Percentiles rank a stretch among this genome's conserved stretches.
Conservation (phyloP, 2,329 filamentous ascomycete species). For the Sclerotiophoma versabilis region DNA sequence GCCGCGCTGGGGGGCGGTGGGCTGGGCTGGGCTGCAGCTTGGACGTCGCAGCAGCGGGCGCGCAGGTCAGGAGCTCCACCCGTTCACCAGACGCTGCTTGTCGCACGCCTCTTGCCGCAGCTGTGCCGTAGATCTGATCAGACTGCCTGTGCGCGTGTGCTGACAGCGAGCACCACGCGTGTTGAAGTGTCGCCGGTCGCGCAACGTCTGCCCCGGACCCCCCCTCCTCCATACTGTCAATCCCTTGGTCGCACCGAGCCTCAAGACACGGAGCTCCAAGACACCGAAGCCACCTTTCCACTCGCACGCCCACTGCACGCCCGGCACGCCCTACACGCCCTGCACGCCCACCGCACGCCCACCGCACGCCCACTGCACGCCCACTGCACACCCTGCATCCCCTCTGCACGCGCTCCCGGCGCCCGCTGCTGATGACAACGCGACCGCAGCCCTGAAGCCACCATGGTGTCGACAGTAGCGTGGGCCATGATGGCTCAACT, state of each 20-base stretch:
- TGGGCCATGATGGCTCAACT: constrained; percentile 46
- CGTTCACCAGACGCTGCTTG: neutral
- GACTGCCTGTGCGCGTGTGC: constrained; percentile 9
- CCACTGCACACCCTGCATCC: constrained; percentile 10
- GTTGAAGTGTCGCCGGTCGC: constrained; percentile 16
- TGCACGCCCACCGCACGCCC: constrained; percentile 2
- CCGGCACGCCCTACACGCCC: too few relatives aligned
- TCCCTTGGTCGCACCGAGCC: constrained; percentile 17
- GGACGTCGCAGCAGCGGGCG: constrained; percentile 1
- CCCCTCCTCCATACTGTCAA: constrained; percentile 12
- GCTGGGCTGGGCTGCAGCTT: neutral
- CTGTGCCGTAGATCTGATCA: neutral
- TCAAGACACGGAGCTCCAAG: constrained; percentile 6
- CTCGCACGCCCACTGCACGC: constrained; percentile 12
- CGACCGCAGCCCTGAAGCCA: constrained; percentile 34
- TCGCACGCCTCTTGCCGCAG: neutral
- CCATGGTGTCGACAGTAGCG: constrained; percentile 49
- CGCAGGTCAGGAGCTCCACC: constrained; percentile 17
- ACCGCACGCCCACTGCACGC: too few relatives aligned
- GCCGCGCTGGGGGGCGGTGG: constrained; percentile 8
- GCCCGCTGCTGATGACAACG: constrained; percentile 35
- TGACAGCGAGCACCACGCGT: neutral
- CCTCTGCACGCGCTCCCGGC: constrained; percentile 12
- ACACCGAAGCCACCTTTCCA: constrained; percentile 20
- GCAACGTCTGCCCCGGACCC: constrained; percentile 36